These are phyloP conservation scores for Botryotinia calthae DNA, from an alignment of 2,329 filamentous ascomycete genomes.

Conservation along the genomic window DNA sequence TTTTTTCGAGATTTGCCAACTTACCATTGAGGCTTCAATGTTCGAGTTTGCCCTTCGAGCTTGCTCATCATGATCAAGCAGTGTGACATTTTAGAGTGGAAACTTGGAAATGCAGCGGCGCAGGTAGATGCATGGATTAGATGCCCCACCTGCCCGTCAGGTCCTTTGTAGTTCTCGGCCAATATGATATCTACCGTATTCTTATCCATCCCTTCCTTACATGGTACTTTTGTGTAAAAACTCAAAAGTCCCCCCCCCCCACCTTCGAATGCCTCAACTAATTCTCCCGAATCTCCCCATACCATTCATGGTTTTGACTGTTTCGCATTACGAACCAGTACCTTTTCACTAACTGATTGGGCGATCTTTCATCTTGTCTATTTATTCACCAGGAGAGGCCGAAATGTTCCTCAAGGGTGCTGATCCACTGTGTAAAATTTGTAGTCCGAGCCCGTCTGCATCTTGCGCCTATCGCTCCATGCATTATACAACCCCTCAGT, in stretches of 20 bases:
- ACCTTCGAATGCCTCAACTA: constrained; percentile 8
- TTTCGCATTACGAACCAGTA: constrained; percentile 4
- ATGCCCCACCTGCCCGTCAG: background rate
- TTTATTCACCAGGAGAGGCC: background rate
- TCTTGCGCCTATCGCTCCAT: background rate
- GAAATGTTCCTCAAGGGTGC: constrained; percentile 7
- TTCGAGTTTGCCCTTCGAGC: background rate
- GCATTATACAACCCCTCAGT: background rate
- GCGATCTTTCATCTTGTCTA: background rate
- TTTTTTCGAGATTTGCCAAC: background rate
- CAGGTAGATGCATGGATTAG: constrained; percentile 2
- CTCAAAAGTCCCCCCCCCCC: background rate
- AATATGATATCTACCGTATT: background rate
- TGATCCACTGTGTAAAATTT: constrained; percentile 10
- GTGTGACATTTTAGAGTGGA: background rate
- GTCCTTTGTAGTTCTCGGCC: background rate
- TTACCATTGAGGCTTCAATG: background rate
- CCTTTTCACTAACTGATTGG: constrained; percentile 35
- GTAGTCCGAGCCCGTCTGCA: background rate
- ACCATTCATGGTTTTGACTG: constrained; percentile 1
- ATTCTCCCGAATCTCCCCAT: background rate
- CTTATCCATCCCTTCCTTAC: background rate
- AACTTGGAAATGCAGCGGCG: constrained; percentile 9
- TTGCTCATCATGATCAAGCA: background rate
- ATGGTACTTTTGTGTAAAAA: background rate